Base-by-base conservation (phyloP, 441 rosid genomes). In the Adansonia gregorii region DNA sequence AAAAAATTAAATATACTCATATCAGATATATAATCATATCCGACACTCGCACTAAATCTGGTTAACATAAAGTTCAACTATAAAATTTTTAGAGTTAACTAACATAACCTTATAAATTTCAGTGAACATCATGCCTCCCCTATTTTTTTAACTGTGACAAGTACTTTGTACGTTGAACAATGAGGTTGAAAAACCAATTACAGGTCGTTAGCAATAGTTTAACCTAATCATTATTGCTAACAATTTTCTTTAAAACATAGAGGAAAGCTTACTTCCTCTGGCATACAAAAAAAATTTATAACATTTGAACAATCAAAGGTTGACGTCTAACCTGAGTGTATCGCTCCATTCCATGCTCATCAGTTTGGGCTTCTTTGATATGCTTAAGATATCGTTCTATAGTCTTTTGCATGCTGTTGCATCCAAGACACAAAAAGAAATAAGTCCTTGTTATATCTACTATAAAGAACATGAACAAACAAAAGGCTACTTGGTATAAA, bases 371-470 rank as follows among this genome's bases (percentile, higher is more conserved):
- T 63, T 83, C 85, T 65, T 78, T 79, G 52, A 76, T 76, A 79
- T 76, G 55, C 35, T 76, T 82, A 22, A 10, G 55, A 82, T 90
- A 91, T 41, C 93, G 87, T 35, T 90, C 89, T 31, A 90, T 73
- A 0, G 85, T 86, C 72, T 76, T 86, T 63, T 85, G 82, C 87
- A 89, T 79, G 65, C 95, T 93, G 88, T 67, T 79, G 65, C 55
- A 80, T 72, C 55, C 73, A 82, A 51, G 15, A 72, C 31, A 82
- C n/a, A 67, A 60, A 1, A 43, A 14, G 11, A 71, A 52, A 76
- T 64, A 35, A 72, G 76, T 35, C 15, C 12, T 11, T 48, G 31
- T 35, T 8, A n/a, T 4, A 12, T 7, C n/a, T 22, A 20, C 9
- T 20, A 3, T 7, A 39, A 6, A 22, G 2, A 17, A 60, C 2